Base-by-base conservation (phyloP, 352 stramenopile genomes). In the Globisporangium rhizosaccharum region DNA sequence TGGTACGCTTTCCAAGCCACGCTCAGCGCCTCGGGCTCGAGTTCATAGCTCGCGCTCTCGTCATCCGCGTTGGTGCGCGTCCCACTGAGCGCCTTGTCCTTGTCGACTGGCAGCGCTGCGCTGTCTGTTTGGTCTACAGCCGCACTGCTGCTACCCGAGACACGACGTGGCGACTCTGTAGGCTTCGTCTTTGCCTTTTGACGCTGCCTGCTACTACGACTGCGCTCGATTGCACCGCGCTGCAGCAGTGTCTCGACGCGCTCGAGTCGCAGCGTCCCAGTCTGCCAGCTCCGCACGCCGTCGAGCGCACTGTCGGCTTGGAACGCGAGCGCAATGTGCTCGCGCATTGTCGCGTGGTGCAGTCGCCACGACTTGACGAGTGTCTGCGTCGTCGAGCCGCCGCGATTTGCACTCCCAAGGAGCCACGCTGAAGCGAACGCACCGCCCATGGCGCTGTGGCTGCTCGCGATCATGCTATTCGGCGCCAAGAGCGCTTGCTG, bases 1-100 rank as follows among this genome's bases (percentile, higher is more conserved):
- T 75, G 73, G 20, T 66, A 68, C 55, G 68, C 51, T 11, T 63
- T 65, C 73, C 73, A 82, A 23, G 66, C 64, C 18, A 79, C 54
- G 10, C 60, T 61, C 2, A 79, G 56, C 10, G 66, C 64, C 2
- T 73, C 62, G 5, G 60, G 15, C 15, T n/a, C 57, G 55, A 77
- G 55, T 9, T 69, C 54, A 1, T 41, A 14, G 20, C n/a, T 1
- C 5, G 20, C n/a, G 46, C 15, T 15, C 4, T 52, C 30, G 3
- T 58, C 41, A 5, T 2, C 44, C 9, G 4, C 14, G 11, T 12
- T 20, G 30, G 17, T 18, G 46, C 30, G 44, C 48, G 33, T 45
- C 59, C 12, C n/a, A 33, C 0, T 17, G 26, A 3, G 25, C 23
- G 2, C 11, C 11, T 9, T 44, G 18, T 36, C 33, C 49, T 44